Conservation (phyloP, 2,329 filamentous ascomycete genomes). For the Stachybotrys chartarum region DNA sequence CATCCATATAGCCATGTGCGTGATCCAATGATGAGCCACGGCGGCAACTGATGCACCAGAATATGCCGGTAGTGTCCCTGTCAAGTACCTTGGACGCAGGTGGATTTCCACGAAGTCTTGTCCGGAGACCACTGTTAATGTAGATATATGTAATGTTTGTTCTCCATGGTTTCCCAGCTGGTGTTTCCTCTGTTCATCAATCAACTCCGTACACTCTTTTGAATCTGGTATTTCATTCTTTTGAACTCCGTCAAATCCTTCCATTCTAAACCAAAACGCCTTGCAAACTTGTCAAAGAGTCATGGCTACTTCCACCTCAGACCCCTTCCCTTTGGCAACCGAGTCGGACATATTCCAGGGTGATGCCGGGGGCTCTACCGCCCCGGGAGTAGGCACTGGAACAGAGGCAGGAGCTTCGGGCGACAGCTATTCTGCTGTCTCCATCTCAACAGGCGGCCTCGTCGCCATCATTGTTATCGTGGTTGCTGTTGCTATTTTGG, state of each 20-base stretch:
- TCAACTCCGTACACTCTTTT: neutral
- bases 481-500: conserved; percentile 57
- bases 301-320: conserved; percentile 33
- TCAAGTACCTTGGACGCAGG: neutral
- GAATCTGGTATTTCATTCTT: neutral
- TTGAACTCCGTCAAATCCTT: neutral
- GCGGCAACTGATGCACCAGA: neutral
- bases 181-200: neutral
- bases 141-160: neutral
- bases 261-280: conserved; percentile 1
- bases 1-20: neutral
- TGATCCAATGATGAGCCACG: neutral
- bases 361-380: conserved; percentile 22
- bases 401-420: conserved; percentile 60
- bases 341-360: conserved; percentile 27
- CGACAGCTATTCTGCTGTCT: conserved; percentile 48
- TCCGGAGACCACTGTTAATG: neutral
- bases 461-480: conserved; percentile 71
- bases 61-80: neutral
- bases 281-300: neutral
- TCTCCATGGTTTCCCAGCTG: neutral
- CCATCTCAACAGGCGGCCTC: conserved; percentile 61
- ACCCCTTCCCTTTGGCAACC: conserved; percentile 35
- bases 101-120: too few species aligned
- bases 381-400: conserved; percentile 32